Evolutionary conservation across 176 grass and related monocot species (phyloP).

Genomic region (Leersia perrieri): DNA sequence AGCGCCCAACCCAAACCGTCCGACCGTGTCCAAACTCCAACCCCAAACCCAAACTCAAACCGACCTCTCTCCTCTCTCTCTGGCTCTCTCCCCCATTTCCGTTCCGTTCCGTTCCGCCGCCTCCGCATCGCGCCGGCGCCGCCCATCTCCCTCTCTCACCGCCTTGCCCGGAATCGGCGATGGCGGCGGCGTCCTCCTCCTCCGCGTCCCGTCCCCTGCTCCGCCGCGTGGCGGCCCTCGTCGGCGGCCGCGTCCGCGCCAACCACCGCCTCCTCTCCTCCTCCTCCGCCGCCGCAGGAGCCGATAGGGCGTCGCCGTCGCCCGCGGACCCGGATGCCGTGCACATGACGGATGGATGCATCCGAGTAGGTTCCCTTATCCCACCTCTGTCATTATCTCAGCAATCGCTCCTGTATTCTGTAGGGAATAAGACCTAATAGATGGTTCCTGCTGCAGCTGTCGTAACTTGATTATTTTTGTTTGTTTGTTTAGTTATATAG

Average conservation of each 20-base stretch:
- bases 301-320: not conserved
- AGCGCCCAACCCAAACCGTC: not conserved
- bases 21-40: too few relatives aligned
- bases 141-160: not conserved
- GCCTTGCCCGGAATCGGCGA: not conserved
- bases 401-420: not conserved
- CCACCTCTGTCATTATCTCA: not conserved
- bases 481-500: not conserved
- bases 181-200: slow-evolving; percentile 21
- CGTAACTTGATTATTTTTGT: not conserved
- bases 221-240: slow-evolving; percentile 18
- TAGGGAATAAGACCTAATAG: not conserved
- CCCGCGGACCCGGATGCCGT: slow-evolving; percentile 16
- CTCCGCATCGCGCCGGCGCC: not conserved
- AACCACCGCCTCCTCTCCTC: slow-evolving; percentile 34
- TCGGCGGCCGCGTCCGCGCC: slow-evolving; percentile 21
- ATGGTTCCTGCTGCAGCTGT: not conserved
- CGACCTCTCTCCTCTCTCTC: too few relatives aligned
- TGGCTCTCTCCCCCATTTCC: not conserved
- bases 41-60: not conserved
- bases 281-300: not conserved
- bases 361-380: slow-evolving; percentile 14
- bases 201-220: slow-evolving; percentile 23
- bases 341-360: slow-evolving; percentile 44
- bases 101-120: not conserved